Evolutionary conservation across 169 alveolate genomes (phyloP).

Genomic region (Plasmodium adleri): DNA sequence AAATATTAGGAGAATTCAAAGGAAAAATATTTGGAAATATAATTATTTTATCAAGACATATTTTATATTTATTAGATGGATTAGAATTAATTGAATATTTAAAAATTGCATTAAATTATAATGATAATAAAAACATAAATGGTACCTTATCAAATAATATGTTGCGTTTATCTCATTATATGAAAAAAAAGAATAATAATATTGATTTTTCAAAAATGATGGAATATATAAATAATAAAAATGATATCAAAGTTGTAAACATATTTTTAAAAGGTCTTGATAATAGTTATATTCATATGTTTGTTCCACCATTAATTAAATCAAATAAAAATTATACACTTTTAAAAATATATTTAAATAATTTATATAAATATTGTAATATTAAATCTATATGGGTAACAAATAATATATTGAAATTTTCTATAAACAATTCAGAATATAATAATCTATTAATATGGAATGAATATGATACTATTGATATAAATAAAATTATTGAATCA

Average conservation of each 20-base stretch:
- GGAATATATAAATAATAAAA: slow-evolving; percentile 4
- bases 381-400: slow-evolving; percentile 11
- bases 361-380: slow-evolving; percentile 51
- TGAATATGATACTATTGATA: slow-evolving; percentile 18
- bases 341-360: slow-evolving; percentile 17
- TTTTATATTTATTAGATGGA: slow-evolving; percentile 17
- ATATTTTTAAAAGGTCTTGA: slow-evolving; percentile 16
- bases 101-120: slow-evolving; percentile 8
- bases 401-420: slow-evolving; percentile 20
- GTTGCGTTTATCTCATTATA: not conserved
- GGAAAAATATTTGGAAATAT: slow-evolving; percentile 47
- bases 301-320: slow-evolving; percentile 41
- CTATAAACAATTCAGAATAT: slow-evolving; percentile 14
- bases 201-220: not conserved
- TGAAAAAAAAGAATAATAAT: not conserved
- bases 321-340: slow-evolving; percentile 2
- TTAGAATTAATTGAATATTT: slow-evolving; percentile 1
- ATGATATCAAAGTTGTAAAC: slow-evolving; percentile 18
- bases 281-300: slow-evolving; percentile 13
- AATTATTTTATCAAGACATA: slow-evolving; percentile 8
- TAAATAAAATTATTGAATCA: not conserved
- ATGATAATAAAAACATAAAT: not conserved
- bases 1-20: slow-evolving; percentile 28
- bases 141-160: not conserved
- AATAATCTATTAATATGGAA: slow-evolving; percentile 22